Percentiles rank a stretch among this genome's conserved stretches.
phyloP scores from a whole-genome alignment of 257 asterid genomes.

The Penstemon newberryi region DNA sequence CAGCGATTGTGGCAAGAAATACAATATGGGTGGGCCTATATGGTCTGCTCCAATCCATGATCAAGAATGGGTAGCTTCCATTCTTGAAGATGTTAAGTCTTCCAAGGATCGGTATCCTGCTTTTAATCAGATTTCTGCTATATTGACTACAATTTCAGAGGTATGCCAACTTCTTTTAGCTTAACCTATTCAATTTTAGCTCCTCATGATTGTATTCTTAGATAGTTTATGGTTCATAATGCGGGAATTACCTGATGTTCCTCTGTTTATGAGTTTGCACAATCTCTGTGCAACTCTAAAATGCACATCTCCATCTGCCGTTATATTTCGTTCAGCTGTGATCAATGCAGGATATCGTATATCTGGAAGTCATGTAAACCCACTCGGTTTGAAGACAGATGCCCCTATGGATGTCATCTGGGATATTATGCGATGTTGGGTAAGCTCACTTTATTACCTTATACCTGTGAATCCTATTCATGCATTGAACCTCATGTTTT shows the following conservation, averaged over 20 bases:
- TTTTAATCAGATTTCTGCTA: conserved; percentile 72
- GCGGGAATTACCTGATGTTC: conserved; percentile 89
- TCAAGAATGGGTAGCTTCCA: conserved; percentile 84
- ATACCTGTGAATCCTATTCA: too few species aligned
- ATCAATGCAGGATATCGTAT: conserved; percentile 94
- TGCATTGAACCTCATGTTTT: background rate
- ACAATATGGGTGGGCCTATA: conserved; percentile 97
- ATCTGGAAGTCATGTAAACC: conserved; percentile 90
- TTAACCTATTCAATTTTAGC: too few species aligned
- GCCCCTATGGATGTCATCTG: conserved; percentile 98
- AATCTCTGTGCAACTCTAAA: conserved; percentile 80
- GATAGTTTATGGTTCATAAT: conserved; percentile 6
- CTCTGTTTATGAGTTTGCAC: conserved; percentile 94
- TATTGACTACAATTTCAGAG: conserved; percentile 92
- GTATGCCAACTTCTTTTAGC: conserved; percentile 37
- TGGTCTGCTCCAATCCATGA: conserved; percentile 99
- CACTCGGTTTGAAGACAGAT: conserved; percentile 87
- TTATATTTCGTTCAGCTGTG: conserved; percentile 93
- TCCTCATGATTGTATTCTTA: too few species aligned
- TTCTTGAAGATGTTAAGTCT: conserved; percentile 67
- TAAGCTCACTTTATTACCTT: conserved; percentile 29
- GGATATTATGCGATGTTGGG: conserved; percentile 99
- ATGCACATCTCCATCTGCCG: conserved; percentile 95
- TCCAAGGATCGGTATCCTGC: conserved; percentile 81
- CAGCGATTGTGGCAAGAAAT: conserved; percentile 90